Conservation (phyloP, 169 alveolate genomes). For the Babesia caballi region DNA sequence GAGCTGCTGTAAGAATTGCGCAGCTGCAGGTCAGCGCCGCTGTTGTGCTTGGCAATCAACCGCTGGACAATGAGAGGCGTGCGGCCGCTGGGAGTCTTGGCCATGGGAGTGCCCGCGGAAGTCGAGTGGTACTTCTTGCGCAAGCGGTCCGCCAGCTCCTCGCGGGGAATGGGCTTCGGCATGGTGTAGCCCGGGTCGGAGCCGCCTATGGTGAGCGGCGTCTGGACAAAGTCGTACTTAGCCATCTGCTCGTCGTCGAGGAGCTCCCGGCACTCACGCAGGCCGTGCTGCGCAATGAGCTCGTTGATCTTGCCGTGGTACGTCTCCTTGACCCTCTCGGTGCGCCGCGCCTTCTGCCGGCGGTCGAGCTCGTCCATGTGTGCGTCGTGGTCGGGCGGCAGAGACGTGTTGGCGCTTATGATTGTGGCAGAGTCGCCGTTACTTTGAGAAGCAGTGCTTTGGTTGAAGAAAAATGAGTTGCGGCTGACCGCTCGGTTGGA, state of each 20-base stretch:
- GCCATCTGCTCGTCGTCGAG: constrained; percentile 19
- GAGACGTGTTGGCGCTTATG: constrained; percentile 41
- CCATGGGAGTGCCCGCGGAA: constrained; percentile 18
- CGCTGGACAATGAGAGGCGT: constrained; percentile 53
- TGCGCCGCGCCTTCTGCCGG: constrained; percentile 35
- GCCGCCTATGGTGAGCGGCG: constrained; percentile 55
- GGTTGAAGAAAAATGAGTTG: constrained; percentile 41
- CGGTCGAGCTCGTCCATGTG: constrained; percentile 26
- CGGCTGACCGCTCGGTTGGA: constrained; percentile 52
- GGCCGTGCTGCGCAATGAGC: constrained; percentile 56
- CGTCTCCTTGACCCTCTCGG: constrained; percentile 27
- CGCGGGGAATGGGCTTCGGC: constrained; percentile 65
- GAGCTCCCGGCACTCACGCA: constrained; percentile 45
- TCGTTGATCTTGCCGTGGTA: constrained; percentile 55
- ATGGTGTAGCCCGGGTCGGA: constrained; percentile 44
- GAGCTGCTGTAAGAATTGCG: constrained; percentile 37
- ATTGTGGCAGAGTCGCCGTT: background rate
- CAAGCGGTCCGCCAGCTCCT: constrained; percentile 62
- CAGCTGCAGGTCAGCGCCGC: constrained; percentile 38
- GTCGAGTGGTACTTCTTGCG: constrained; percentile 26
- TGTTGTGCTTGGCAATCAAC: constrained; percentile 55
- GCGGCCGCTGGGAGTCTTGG: constrained; percentile 4
- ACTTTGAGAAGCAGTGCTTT: background rate
- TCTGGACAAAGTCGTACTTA: constrained; percentile 60
- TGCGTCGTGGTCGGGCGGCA: constrained; percentile 57